Evolutionary conservation across 1,284 basidiomycete species (phyloP), one percentile per base, ranked within the genome.

Genomic region (Ustilago shanxiensis): DNA sequence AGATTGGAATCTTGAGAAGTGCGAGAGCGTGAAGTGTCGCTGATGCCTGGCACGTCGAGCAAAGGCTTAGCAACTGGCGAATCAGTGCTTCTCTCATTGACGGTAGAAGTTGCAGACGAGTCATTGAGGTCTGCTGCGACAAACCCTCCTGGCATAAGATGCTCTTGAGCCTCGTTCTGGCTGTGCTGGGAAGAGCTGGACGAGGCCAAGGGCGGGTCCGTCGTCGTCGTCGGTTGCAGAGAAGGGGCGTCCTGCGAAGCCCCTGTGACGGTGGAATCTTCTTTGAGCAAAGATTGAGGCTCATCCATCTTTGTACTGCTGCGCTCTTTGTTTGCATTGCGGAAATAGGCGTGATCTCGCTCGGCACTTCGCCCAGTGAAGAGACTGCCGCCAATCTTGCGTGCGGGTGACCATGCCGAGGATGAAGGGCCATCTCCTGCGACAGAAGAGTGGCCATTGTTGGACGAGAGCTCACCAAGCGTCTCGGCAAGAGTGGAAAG

Each of bases 281-380:
- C 29, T 20, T 22, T 49, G 51, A 24, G 52, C 0, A 35, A 18
- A 18, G 58, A 22, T 22, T 14, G 52, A 7, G 44, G 7, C 2
- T 51, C 64, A 0, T 66, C 63, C 6, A 62, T 29, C 35, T 60
- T 62, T 7, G 67, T 57, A 45, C 22, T 55, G 52, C 52, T 62
- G 29, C 73, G 61, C 16, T 67, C 63, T 33, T 58, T 77, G 47
- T 79, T 52, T 16, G 77, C 47, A n/a, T 47, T 74, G 35, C 77
- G 69, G 10, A 82, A 58, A 56, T 77, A 79, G n/a, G 79, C 77
- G 7, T 77, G 60, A 33, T 82, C 80, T 13, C 80, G 65, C 55
- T 71, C 71, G 14, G 79, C 60, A 47, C 70, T 79, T n/a, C 79
- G 60, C 1, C 69, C 76, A 20, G 66, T 72, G 71, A 82, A 82